Evolutionary conservation across 345 rosid species (phyloP), one percentile per base, ranked within the genome.

Genomic region (Anastatica hierochuntica): DNA sequence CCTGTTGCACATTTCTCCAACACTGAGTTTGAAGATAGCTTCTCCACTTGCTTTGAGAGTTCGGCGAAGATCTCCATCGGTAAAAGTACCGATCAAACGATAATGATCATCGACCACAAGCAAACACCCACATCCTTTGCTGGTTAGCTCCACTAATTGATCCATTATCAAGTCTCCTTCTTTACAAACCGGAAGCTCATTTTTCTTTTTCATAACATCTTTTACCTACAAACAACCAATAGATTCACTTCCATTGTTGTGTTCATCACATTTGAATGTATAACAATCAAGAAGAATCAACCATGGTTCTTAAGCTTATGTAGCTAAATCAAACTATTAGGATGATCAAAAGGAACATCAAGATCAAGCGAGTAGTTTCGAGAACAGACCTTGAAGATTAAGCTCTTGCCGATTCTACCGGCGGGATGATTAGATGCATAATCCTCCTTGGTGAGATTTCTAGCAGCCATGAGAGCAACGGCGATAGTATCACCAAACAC

Each of bases 401-500:
- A 79, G 74, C 79, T 76, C 63, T 94, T 88, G 40, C 99, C 97
- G 38, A 88, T 94, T 72, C 89, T 77, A 4, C 97, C 99, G 11
- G 95, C 99, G 0, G 95, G 99, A 63, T 94, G 97, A 74, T 88
- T 94, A 10, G 95, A 56, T 0, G 95, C 99, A 41, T 94, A 94
- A 47, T 79, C 84, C 10, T 88, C 99, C 72, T 68, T 88, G 10
- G 75, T 73, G 57, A 94, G 68, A 73, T 83, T 88, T 74, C 81
- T 73, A 2, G 99, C 95, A 0, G 72, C 88, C 99, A 88, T 85
- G 54, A 94, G 79, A 0, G 99, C 99, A 33, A 88, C 82, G 17
- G 99, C 94, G 24, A 94, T 90, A 10, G 99, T 88, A 66, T 94
- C 99, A 48, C 99, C 99, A 15, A 94, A 94, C 13, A 94, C 85